These are phyloP conservation scores for Jackrogersella multiformis DNA, from an alignment of 495 filamentous ascomycete genomes.

Conservation along the genomic window DNA sequence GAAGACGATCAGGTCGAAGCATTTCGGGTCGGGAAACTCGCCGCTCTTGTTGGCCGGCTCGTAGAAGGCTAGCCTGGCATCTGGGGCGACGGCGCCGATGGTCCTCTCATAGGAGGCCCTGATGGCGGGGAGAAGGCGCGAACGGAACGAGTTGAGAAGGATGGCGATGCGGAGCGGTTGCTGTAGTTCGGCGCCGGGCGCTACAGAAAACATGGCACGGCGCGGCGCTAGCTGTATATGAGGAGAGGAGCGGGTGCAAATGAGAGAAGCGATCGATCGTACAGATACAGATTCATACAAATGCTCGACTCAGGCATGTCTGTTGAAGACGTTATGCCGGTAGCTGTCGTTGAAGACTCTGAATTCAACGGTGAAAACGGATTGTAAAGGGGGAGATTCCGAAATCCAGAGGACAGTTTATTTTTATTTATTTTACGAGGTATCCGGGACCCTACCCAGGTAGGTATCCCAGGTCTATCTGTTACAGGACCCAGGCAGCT, in stretches of 20 bases:
- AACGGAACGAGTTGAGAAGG: conserved; percentile 57
- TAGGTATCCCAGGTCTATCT: too few relatives aligned
- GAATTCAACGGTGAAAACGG: not conserved
- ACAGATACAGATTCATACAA: conserved; percentile 7
- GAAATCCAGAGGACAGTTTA: not conserved
- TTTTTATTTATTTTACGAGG: not conserved
- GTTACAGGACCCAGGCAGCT: too few relatives aligned
- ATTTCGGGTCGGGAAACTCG: conserved; percentile 51
- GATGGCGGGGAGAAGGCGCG: conserved; percentile 50
- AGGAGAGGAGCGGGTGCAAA: not conserved
- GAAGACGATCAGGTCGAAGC: conserved; percentile 59
- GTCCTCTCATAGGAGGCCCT: conserved; percentile 53
- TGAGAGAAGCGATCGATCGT: not conserved
- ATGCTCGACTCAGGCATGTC: conserved; percentile 29
- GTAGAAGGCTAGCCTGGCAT: conserved; percentile 50
- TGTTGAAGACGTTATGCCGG: conserved; percentile 38
- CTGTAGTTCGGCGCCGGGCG: conserved; percentile 10
- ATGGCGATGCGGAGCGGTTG: conserved; percentile 52
- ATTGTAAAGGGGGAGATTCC: not conserved
- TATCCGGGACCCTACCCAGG: too few relatives aligned
- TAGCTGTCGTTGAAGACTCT: conserved; percentile 36
- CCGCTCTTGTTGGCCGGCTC: conserved; percentile 52
- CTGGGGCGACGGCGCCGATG: conserved; percentile 46
- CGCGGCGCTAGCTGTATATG: conserved; percentile 9
- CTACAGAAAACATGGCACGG: conserved; percentile 20